Conservation (phyloP, 345 rosid species). For the Garcia nutans region DNA sequence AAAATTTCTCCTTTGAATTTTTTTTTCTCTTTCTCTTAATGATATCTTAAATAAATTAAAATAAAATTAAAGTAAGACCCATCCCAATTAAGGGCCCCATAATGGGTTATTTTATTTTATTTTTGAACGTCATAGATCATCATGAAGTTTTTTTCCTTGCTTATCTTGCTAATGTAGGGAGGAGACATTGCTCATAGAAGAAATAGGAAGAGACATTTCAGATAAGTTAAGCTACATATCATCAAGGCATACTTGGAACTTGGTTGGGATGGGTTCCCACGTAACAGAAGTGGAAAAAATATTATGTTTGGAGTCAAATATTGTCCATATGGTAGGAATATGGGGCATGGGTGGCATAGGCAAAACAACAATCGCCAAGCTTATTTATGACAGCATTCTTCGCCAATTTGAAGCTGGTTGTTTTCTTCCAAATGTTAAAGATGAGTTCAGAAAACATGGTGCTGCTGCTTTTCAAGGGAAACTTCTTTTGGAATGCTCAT, state of each 20-base stretch:
- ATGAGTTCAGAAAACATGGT: background rate
- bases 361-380: background rate
- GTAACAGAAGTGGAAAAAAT: background rate
- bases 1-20: too few relatives aligned
- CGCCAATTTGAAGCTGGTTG: background rate
- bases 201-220: slow-evolving; percentile 8
- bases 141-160: too few relatives aligned
- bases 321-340: background rate
- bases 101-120: too few relatives aligned
- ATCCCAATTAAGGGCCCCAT: too few relatives aligned
- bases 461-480: background rate
- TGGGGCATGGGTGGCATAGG: slow-evolving; percentile 12
- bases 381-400: background rate
- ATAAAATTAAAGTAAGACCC: too few relatives aligned
- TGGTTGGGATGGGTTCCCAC: slow-evolving; percentile 13
- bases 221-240: slow-evolving; percentile 1
- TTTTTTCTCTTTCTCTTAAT: too few relatives aligned
- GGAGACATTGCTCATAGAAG: background rate
- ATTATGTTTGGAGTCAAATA: background rate
- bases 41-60: too few relatives aligned
- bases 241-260: background rate
- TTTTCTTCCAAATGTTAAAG: background rate
- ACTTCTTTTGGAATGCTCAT: background rate
- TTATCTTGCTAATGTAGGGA: background rate
- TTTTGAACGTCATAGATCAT: too few relatives aligned